Percentiles rank a stretch among this genome's conserved stretches.
phyloP scores from a whole-genome alignment of 331 rosid genomes.

The Malus hybrid region DNA sequence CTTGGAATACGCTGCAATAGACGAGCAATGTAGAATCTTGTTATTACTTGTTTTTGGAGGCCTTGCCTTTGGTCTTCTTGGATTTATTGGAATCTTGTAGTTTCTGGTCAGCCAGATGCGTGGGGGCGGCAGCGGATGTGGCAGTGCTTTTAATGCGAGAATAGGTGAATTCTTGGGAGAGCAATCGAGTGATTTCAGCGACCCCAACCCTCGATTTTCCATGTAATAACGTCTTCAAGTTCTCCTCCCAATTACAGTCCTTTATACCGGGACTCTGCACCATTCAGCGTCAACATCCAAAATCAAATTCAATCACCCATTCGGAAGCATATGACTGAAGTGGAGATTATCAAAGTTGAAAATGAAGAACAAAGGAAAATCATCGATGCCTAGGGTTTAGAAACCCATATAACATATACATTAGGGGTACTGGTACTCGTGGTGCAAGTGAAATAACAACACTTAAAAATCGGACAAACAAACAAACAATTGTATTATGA shows the following conservation, averaged over 20 bases:
- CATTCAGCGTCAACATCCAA: no score
- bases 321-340: no score
- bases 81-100: not conserved
- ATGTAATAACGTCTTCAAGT: conserved; percentile 45
- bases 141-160: conserved; percentile 13
- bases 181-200: conserved; percentile 48
- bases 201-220: conserved; percentile 52
- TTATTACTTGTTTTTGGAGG: not conserved
- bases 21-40: not conserved
- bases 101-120: not conserved
- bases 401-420: not conserved
- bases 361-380: no score
- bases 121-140: not conserved
- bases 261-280: conserved; percentile 64
- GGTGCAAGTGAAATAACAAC: no score
- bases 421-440: not conserved
- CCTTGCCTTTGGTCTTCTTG: not conserved
- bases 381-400: no score
- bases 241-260: conserved; percentile 64
- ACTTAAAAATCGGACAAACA: no score
- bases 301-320: no score
- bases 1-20: not conserved
- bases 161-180: conserved; percentile 55
- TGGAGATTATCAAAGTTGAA: no score
- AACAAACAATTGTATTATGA: no score